Base-by-base conservation (phyloP, 768 basidiomycete genomes). In the Rhodotorula graminis region DNA sequence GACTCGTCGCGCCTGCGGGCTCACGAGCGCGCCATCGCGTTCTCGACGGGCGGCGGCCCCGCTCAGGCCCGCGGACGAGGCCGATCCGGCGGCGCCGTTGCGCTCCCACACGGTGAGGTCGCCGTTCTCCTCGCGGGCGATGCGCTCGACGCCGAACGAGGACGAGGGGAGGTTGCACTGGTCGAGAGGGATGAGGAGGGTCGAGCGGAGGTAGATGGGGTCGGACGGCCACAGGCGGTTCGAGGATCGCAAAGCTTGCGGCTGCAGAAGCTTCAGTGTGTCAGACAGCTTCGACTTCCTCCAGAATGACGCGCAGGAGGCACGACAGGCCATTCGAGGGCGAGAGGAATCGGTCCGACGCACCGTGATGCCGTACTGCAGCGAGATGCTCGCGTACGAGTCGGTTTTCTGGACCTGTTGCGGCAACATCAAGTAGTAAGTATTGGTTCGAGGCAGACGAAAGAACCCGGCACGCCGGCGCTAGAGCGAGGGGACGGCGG, bases 151-250 rank as follows among this genome's bases (percentile, higher is more conserved):
- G 37, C 67, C 64, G 23, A 67, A 67, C 0, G 75, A 68, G 2
- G 70, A 64, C n/a, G 75, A 71, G 6, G 78, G 73, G 10, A 74
- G 75, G 63, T 75, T 70, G 66, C 78, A 79, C 14, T 67, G 66
- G 60, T 79, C 82, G 57, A 83, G 77, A 0, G 94, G 93, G 68
- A 98, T 89, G 77, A 90, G 88, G 49, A 96, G 86, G 12, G 87
- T 84, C 59, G 88, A 87, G 42, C 94, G 89, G 47, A 93, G 85
- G 81, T 95, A 92, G 59, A 99, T 90, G 2, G 92, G 86, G 80
- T 98, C 96, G 14, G 91, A 89, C 12, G 92, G 81, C 96, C 96
- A 99, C 15, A 99, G 84, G 75, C 93, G 91, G 81, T 99, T 99
- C 61, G 88, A 88, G 76, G 88, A 85, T 61, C 94, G 88, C 21